These are phyloP conservation scores for Cladophialophora psammophila DNA, from an alignment of 2,329 filamentous ascomycete species.

Conservation along the genomic window DNA sequence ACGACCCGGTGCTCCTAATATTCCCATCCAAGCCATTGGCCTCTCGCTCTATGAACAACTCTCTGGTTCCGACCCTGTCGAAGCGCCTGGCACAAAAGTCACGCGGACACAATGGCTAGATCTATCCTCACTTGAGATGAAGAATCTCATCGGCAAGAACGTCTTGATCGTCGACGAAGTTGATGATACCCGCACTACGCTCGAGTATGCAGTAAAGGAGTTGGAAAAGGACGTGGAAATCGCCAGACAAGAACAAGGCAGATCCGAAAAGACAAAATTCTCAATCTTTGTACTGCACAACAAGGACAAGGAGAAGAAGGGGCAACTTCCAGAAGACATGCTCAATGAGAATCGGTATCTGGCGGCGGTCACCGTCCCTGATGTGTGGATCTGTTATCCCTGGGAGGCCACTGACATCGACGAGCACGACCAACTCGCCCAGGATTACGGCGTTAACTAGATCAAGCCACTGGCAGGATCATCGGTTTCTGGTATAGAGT, in stretches of 20 bases:
- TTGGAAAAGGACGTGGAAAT: conserved; percentile 91
- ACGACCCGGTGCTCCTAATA: conserved; percentile 84
- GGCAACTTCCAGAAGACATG: conserved; percentile 79
- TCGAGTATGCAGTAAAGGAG: conserved; percentile 93
- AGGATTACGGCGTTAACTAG: conserved; percentile 47
- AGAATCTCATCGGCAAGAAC: conserved; percentile 87
- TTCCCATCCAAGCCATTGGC: conserved; percentile 98
- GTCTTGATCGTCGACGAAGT: conserved; percentile 95
- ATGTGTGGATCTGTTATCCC: conserved; percentile 98
- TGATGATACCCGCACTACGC: conserved; percentile 90
- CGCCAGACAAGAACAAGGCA: conserved; percentile 76
- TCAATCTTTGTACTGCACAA: conserved; percentile 98
- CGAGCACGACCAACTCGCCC: conserved; percentile 79
- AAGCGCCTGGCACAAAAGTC: conserved; percentile 88
- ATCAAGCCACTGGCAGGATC: background rate
- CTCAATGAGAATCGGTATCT: conserved; percentile 73
- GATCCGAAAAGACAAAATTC: conserved; percentile 78
- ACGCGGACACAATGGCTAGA: conserved; percentile 99
- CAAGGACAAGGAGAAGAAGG: conserved; percentile 98
- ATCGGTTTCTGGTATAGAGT: conserved; percentile 7
- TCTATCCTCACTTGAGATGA: conserved; percentile 83
- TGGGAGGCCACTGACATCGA: conserved; percentile 97
- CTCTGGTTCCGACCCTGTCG: conserved; percentile 67
- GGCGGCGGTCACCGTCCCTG: conserved; percentile 85
- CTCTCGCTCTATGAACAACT: conserved; percentile 95